These are phyloP conservation scores for Cadophora malorum DNA, from an alignment of 2,329 filamentous ascomycete species.

Conservation along the genomic window DNA sequence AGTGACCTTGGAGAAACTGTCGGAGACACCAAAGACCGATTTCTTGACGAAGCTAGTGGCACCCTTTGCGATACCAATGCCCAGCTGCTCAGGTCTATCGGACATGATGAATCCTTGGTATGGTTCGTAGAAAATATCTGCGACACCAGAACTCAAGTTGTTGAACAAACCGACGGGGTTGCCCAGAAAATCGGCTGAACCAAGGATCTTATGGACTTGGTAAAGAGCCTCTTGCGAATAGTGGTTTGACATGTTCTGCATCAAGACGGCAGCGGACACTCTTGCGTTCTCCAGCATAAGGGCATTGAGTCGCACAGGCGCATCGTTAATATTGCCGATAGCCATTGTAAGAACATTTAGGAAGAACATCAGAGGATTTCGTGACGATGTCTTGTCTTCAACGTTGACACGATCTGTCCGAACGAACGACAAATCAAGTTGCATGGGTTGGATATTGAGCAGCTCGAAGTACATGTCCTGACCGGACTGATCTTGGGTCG, in stretches of 20 bases:
- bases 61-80: constrained; percentile 93
- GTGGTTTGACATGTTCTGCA: constrained; percentile 88
- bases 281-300: constrained; percentile 94
- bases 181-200: constrained; percentile 95
- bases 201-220: constrained; percentile 96
- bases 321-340: constrained; percentile 98
- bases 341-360: constrained; percentile 99
- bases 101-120: constrained; percentile 98
- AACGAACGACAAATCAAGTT: constrained; percentile 95
- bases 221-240: constrained; percentile 97
- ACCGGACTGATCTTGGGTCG: constrained; percentile 79
- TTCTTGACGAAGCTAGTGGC: constrained; percentile 98
- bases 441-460: constrained; percentile 96
- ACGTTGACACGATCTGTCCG: constrained; percentile 95
- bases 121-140: constrained; percentile 98
- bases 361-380: constrained; percentile 97
- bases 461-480: constrained; percentile 99
- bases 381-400: constrained; percentile 88
- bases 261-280: constrained; percentile 82
- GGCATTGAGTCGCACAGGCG: constrained; percentile 90
- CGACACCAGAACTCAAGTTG: constrained; percentile 95
- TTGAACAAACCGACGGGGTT: constrained; percentile 98
- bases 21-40: constrained; percentile 94
- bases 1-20: constrained; percentile 97
- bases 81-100: constrained; percentile 92